Evolutionary conservation across 2,329 filamentous ascomycete species (phyloP).

Genomic region (Arthrobotrys musiformis): DNA sequence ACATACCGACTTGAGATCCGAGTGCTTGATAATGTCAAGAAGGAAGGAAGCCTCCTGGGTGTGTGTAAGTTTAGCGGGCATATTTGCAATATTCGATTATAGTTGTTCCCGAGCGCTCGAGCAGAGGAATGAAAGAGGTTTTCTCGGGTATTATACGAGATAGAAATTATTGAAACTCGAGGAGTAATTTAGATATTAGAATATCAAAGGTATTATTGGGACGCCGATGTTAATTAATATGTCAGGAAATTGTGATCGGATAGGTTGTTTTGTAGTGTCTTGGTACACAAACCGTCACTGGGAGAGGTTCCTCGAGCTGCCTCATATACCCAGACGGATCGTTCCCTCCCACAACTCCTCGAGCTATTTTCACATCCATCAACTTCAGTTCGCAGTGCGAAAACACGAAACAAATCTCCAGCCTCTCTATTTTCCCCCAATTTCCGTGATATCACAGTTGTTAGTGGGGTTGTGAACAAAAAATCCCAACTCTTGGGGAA

Average conservation of each 20-base stretch:
- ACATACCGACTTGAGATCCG: slow-evolving; percentile 54
- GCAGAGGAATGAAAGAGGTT: not conserved
- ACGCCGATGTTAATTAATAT: not conserved
- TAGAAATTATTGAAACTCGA: not conserved
- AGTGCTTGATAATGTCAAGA: slow-evolving; percentile 52
- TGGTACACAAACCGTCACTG: slow-evolving; percentile 40
- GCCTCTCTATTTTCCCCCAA: slow-evolving; percentile 30
- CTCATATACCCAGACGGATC: slow-evolving; percentile 36
- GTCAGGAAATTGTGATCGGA: slow-evolving; percentile 35
- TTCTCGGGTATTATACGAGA: not conserved
- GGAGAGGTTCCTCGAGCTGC: slow-evolving; percentile 12
- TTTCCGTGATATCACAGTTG: not conserved
- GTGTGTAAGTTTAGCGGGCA: slow-evolving; percentile 53
- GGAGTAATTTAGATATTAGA: not conserved
- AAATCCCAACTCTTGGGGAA: slow-evolving; percentile 33
- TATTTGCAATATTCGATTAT: slow-evolving; percentile 16
- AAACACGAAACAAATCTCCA: slow-evolving; percentile 1
- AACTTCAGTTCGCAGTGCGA: not conserved
- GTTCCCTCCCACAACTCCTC: not conserved
- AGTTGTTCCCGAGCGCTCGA: not conserved
- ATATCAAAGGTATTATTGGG: not conserved
- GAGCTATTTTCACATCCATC: not conserved
- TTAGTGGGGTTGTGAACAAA: slow-evolving; percentile 20
- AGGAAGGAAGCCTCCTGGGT: slow-evolving; percentile 51
- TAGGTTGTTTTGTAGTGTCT: not conserved